Evolutionary conservation across 2,329 filamentous ascomycete species (phyloP), one percentile per base, ranked within the genome.

Genomic region (Xylariaceae sp.): DNA sequence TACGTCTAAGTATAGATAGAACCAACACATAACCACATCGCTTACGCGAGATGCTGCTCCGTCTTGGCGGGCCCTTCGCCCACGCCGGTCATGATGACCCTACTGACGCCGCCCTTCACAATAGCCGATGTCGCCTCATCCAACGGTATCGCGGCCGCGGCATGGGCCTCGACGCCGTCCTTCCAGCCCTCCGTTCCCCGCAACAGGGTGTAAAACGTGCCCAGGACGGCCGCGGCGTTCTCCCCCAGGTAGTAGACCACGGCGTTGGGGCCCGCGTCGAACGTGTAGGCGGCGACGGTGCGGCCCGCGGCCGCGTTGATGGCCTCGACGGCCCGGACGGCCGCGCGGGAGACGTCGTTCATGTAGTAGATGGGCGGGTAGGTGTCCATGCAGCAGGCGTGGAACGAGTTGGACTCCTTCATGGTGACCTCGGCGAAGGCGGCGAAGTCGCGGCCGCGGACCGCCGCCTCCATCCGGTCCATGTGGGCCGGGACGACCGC

Each of bases 351-450:
- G 16, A 93, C 88, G 72, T 99, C 95, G 76, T 97, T 99, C 82
- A 99, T 88, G 81, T 99, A 99, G 77, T 96, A 97, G 71, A 99
- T 99, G 18, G 96, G 95, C 44, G 96, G 95, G 77, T 91, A 92
- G 1, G 95, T 98, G 73, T 99, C 95, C 66, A 96, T 80, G 73
- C 95, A 98, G 54, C 89, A 91, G 40, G 95, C 91, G 75, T 99
- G 95, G 86, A 99, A 99, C 57, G 87, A 91, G 79, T 99, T 99
- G 71, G 90, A 96, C 73, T 99, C 95, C 73, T 88, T 89, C 93
- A 97, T 99, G 16, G 95, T 96, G 60, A 97, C 83, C 72, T 90
- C 87, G 20, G 89, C 95, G 70, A 99, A 99, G 19, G 83, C 79
- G 67, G 87, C 84, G 76, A 99, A 99, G 76, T 99, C 90, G 66